These are phyloP conservation scores for Macrolepiota fuliginosa DNA, from an alignment of 768 basidiomycete species.

Conservation along the genomic window DNA sequence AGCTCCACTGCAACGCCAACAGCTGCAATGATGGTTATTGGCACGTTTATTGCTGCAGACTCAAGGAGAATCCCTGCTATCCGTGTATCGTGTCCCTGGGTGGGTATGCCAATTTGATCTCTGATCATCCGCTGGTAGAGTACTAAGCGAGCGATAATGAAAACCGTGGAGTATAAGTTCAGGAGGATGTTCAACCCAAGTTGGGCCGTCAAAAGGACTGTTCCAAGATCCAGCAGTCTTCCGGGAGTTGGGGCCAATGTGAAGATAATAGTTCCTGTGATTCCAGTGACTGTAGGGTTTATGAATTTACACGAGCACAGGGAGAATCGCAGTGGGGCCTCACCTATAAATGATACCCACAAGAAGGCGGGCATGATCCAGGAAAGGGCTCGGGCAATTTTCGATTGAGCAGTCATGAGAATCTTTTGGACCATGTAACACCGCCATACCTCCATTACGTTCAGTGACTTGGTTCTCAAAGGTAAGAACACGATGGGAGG, in stretches of 20 bases:
- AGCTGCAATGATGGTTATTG: background rate
- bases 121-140: constrained; percentile 1
- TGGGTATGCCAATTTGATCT: background rate
- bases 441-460: background rate
- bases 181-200: background rate
- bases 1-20: background rate
- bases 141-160: constrained; percentile 1
- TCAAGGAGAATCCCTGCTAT: constrained; percentile 2
- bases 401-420: background rate
- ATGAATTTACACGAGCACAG: background rate
- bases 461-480: background rate
- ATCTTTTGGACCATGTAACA: constrained; percentile 6
- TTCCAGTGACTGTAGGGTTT: background rate
- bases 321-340: background rate
- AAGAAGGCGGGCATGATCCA: constrained; percentile 1
- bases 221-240: background rate
- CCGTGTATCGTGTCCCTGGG: background rate
- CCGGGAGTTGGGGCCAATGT: background rate
- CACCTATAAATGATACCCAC: constrained; percentile 1
- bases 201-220: background rate
- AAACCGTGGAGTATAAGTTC: background rate
- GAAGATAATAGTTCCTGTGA: background rate
- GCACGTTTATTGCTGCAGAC: constrained; percentile 4
- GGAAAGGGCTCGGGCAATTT: background rate
- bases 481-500: background rate